Base-by-base conservation (phyloP, 148 eudicot genomes). In the Vaccinium vitisidaea region DNA sequence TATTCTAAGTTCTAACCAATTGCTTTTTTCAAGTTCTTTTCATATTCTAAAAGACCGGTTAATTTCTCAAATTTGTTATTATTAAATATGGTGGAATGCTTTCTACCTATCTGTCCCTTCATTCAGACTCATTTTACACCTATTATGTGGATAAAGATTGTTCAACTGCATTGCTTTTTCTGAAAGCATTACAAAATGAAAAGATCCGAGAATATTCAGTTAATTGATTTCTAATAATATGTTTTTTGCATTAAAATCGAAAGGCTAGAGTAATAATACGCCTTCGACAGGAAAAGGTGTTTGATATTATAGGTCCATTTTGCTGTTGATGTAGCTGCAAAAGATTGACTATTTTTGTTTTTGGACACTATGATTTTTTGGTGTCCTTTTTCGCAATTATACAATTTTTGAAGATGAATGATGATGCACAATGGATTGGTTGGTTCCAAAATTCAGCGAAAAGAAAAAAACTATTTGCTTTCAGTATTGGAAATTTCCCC, bases 1-100 rank as follows among this genome's bases (percentile, higher is more conserved):
- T 32, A 70, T 27, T 70, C 43, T 52, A 52, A 52, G 54, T 52
- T 11, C 36, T 63, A 16, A 63, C 55, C 52, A 39, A 32, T 61
- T 80, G 73, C 30, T 59, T 49, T 59, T 49, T 36, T 50, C 19
- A 25, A 77, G 13, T 23, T 43, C 3, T 77, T 10, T 77, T 54
- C 58, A 13, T 54, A 54, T 54, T 25, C 25, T 53, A 10, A 52
- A n/a, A 5, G 49, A 54, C 32, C 46, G 39, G 52, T 23, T 19
- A 50, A 12, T 23, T 52, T 77, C 59, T 23, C 39, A 52, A 12
- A 77, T 50, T 19, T 52, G 16, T 48, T 74, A 2, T 59, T 10
- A 59, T 58, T 61, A 3, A 49, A 69, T 67, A 73, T 73, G 79
- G 84, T 73, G 84, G 79, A 36, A 58, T 12, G 55, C 54, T 53